phyloP scores from a whole-genome alignment of 805 yeast species.

The Pichia manshurica region DNA sequence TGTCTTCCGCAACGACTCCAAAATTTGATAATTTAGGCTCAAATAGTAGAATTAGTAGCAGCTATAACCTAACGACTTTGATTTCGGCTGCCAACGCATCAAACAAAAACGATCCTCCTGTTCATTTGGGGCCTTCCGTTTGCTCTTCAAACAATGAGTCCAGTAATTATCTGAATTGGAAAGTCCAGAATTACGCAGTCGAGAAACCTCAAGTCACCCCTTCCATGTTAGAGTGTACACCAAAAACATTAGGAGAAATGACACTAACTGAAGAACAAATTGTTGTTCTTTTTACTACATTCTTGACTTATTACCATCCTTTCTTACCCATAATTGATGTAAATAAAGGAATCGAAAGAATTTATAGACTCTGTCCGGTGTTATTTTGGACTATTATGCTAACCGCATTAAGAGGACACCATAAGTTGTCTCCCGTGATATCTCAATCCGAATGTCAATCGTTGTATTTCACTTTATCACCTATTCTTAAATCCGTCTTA shows the following conservation, averaged over 20 bases:
- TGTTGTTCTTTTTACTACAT: slow-evolving; percentile 58
- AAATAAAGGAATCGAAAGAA: slow-evolving; percentile 70
- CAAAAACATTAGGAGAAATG: slow-evolving; percentile 69
- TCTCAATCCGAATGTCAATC: slow-evolving; percentile 26
- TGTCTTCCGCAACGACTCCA: neutral
- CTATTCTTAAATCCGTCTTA: slow-evolving; percentile 64
- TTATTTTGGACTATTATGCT: slow-evolving; percentile 92
- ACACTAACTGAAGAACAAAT: slow-evolving; percentile 58
- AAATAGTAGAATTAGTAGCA: neutral
- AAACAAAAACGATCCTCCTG: neutral
- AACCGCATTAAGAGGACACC: slow-evolving; percentile 67
- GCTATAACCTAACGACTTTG: slow-evolving; percentile 4
- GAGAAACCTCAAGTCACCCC: slow-evolving; percentile 13
- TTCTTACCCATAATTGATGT: slow-evolving; percentile 86
- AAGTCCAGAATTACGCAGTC: slow-evolving; percentile 19
- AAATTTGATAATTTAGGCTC: neutral
- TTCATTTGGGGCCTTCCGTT: neutral
- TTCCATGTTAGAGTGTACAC: slow-evolving; percentile 45
- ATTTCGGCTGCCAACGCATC: slow-evolving; percentile 10
- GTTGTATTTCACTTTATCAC: slow-evolving; percentile 58
- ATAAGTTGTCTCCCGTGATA: slow-evolving; percentile 23
- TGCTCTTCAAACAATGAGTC: neutral
- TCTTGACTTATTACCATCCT: slow-evolving; percentile 72
- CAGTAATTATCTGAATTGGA: slow-evolving; percentile 14
- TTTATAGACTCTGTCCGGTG: slow-evolving; percentile 77